Evolutionary conservation across 2,329 filamentous ascomycete genomes (phyloP).

Genomic region (Xenoacremonium recifei): DNA sequence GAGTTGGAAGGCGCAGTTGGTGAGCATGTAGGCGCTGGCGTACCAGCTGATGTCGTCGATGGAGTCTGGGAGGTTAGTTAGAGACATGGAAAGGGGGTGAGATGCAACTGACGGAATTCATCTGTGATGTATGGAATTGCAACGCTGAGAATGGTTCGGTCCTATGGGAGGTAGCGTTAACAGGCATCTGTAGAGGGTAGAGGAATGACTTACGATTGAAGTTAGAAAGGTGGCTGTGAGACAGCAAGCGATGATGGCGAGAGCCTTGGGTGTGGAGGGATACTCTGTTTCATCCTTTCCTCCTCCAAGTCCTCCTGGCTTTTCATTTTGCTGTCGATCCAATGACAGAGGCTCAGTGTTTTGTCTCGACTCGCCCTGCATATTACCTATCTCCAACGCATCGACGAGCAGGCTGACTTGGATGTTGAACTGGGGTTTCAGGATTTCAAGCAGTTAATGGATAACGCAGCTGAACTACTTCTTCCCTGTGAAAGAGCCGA

Average conservation of each 20-base stretch:
- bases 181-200: not conserved
- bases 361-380: no score
- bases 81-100: not conserved
- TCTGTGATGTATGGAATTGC: not conserved
- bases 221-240: not conserved
- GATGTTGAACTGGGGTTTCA: no score
- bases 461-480: no score
- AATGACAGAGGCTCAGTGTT: no score
- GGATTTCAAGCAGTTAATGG: no score
- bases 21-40: constrained; percentile 32
- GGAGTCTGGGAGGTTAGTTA: constrained; percentile 15
- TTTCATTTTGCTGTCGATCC: no score
- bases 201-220: not conserved
- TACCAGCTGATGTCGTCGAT: constrained; percentile 45
- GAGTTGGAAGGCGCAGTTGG: constrained; percentile 2
- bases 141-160: not conserved
- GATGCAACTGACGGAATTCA: not conserved
- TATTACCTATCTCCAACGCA: no score
- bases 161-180: not conserved
- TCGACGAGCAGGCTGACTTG: no score
- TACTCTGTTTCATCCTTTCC: not conserved
- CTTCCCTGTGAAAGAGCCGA: no score
- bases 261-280: not conserved
- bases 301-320: no score
- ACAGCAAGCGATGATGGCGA: not conserved